Evolutionary conservation across 495 filamentous ascomycete genomes (phyloP), one percentile per base, ranked within the genome.

Genomic region (Aspergillus diversus): DNA sequence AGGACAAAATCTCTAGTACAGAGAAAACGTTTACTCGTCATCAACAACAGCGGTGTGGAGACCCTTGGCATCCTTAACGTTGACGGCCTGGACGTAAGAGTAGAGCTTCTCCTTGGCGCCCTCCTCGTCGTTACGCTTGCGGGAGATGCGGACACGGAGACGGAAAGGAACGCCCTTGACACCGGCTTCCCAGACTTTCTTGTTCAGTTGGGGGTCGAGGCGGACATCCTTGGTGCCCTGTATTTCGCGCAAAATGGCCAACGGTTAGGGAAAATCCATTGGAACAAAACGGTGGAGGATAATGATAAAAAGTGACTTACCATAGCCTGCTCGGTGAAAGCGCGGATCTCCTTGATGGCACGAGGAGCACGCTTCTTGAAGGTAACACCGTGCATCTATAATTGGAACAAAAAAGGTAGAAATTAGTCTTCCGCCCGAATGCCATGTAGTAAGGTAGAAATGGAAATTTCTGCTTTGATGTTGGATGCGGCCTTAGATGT

Each of bases 61-160:
- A 76, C 93, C 93, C 92, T 96, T 97, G 75, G 93, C 87, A 83
- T 94, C 90, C 92, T 97, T 98, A 70, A 98, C 95, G 81, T 96
- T 97, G 80, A 98, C 95, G 65, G 94, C 95, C 88, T 98, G 93
- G 74, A 99, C 96, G 83, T 96, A 97, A 79, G 89, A 92, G 89
- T 97, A 99, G 71, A 99, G 87, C 85, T 91, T 94, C 86, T 99
- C 89, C 86, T 95, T 95, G 72, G 95, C 94, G 71, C 91, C 92
- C 84, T 99, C 95, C 86, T 99, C 95, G 78, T 99, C 95, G 86
- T 99, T 99, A 86, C 95, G 93, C 89, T 96, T 95, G 78, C 95
- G 92, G 69, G 92, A 96, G 84, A 99, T 97, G 83, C 96, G 92
- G 72, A 99, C 86, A 73, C 95, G 93, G 67, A 99, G 86, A 79